Base-by-base conservation (phyloP, 371 early-diverging fungal genomes). In the Lichtheimia ramosa region DNA sequence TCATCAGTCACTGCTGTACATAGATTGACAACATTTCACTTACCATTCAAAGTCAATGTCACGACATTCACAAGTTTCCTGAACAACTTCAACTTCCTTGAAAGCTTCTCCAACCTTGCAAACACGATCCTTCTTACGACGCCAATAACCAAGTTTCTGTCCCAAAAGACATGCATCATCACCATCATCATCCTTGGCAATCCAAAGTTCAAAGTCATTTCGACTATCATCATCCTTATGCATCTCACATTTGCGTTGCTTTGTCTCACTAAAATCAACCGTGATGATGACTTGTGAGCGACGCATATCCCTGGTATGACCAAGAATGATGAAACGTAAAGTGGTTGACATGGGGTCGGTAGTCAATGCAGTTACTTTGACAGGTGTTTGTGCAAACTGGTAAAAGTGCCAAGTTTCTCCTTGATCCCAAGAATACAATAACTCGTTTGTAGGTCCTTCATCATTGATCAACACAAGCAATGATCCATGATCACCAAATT, bases 401-500 rank as follows among this genome's bases (percentile, higher is more conserved):
- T 78, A 77, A 25, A 46, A 71, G 24, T 81, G 69, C 90, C 91
- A 92, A 3, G 80, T 75, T n/a, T 70, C 72, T n/a, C 91, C 91
- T 59, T 77, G 79, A 67, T 91, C 83, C 75, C 77, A 83, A 40
- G 86, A 83, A 61, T 85, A 91, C 53, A 74, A 43, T 5, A 94
- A 65, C 24, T 81, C 79, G 55, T 91, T 83, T 0, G 94, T 92
- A 0, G 94, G 89, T 5, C 64, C 68, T 51, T 88, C 84, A 40
- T 95, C 91, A 49, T 81, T 85, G 0, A 86, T 76, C 5, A 92
- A 53, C 15, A 89, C 83, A 10, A 92, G 58, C 10, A 94, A 59
- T 0, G 85, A 85, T 15, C 95, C 95, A 59, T 90, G 88, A 58
- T 94, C 93, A 41, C 91, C 95, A 77, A 92, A 90, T 59, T 88